These are phyloP conservation scores for Rhodosporidiobolus sp. DNA, from an alignment of 768 basidiomycete species.

Conservation along the genomic window DNA sequence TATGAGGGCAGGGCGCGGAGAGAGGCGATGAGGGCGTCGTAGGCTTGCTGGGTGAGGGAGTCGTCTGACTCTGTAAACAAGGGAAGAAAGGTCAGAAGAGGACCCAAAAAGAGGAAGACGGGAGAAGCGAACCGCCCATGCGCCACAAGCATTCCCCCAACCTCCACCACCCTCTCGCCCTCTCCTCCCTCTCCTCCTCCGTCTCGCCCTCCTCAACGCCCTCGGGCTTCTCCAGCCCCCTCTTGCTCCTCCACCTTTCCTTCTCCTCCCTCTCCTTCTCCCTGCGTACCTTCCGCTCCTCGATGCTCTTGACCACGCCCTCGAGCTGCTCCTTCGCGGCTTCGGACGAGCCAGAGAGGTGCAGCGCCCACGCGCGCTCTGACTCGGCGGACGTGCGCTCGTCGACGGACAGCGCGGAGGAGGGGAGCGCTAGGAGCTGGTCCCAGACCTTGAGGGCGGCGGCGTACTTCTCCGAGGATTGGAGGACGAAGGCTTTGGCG, in stretches of 20 bases:
- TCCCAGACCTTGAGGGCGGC: constrained; percentile 66
- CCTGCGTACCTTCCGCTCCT: constrained; percentile 21
- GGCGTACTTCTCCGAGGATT: constrained; percentile 63
- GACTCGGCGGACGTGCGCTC: constrained; percentile 64
- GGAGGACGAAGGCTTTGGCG: constrained; percentile 69
- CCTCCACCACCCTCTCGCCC: constrained; percentile 79
- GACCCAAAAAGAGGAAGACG: too few relatives aligned
- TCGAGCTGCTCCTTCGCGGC: constrained; percentile 44
- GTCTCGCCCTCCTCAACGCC: constrained; percentile 56
- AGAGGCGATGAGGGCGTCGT: constrained; percentile 71
- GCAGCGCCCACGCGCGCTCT: constrained; percentile 80
- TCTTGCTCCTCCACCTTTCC: constrained; percentile 35
- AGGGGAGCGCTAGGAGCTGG: constrained; percentile 56
- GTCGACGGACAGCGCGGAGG: constrained; percentile 51
- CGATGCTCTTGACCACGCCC: constrained; percentile 20
- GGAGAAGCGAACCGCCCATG: constrained; percentile 58
- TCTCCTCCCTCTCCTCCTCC: constrained; percentile 58
- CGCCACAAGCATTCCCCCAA: constrained; percentile 74
- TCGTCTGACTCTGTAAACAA: constrained; percentile 51
- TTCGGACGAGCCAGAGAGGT: constrained; percentile 52
- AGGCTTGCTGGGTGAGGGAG: constrained; percentile 61
- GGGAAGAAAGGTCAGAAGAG: neutral
- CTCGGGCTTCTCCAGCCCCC: constrained; percentile 52
- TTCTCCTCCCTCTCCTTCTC: constrained; percentile 35
- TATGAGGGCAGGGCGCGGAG: constrained; percentile 71